Percentiles rank a stretch among this genome's conserved stretches.
Conservation (phyloP, 768 basidiomycete species). For the Suillus variegatus region DNA sequence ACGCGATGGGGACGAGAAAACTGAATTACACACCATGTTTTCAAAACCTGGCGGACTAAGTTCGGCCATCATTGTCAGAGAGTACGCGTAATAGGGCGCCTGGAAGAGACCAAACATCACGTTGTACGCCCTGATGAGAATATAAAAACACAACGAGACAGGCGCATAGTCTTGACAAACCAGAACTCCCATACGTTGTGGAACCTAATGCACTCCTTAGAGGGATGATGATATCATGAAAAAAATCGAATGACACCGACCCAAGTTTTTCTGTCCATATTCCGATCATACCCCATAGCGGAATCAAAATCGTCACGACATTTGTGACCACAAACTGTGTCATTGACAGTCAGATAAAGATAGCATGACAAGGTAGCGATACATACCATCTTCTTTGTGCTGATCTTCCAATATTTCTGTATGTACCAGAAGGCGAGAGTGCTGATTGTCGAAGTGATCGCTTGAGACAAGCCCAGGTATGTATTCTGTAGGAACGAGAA, state of each 20-base stretch:
- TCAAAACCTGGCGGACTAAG: slow-evolving; percentile 87
- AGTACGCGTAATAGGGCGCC: slow-evolving; percentile 84
- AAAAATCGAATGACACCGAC: slow-evolving; percentile 31
- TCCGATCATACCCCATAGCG: slow-evolving; percentile 85
- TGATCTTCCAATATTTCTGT: slow-evolving; percentile 75
- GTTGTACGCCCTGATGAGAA: slow-evolving; percentile 65
- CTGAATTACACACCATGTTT: slow-evolving; percentile 54
- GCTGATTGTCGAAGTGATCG: slow-evolving; percentile 69
- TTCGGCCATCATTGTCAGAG: slow-evolving; percentile 89
- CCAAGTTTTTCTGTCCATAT: slow-evolving; percentile 79
- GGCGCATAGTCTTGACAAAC: slow-evolving; percentile 35
- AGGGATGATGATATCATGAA: background rate
- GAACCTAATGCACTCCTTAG: slow-evolving; percentile 42
- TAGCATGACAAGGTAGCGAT: slow-evolving; percentile 27
- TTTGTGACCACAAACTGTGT: slow-evolving; percentile 74
- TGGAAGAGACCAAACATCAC: slow-evolving; percentile 80
- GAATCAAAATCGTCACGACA: slow-evolving; percentile 73
- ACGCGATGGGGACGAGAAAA: background rate
- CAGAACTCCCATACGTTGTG: slow-evolving; percentile 90
- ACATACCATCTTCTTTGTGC: slow-evolving; percentile 77
- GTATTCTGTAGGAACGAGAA: slow-evolving; percentile 85
- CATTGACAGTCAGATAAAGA: background rate
- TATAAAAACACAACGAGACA: background rate
- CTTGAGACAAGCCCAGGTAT: slow-evolving; percentile 75
- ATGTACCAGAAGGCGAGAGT: slow-evolving; percentile 85